These are phyloP conservation scores for Sergeia podlipaevii DNA, from an alignment of 208 protist genomes.

Conservation along the genomic window DNA sequence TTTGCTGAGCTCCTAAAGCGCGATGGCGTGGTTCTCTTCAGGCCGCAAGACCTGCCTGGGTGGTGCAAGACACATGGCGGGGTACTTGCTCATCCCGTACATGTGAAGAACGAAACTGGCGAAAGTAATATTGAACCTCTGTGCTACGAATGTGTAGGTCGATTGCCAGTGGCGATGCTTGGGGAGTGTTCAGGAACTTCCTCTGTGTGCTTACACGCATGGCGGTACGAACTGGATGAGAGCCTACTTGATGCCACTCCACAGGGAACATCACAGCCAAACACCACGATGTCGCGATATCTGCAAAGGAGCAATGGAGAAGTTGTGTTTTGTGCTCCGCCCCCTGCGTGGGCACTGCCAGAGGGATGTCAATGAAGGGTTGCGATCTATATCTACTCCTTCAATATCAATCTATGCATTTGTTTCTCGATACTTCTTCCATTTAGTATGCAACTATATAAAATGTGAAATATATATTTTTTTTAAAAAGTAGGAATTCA, in stretches of 20 bases:
- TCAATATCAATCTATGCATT: no score
- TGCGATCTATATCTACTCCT: no score
- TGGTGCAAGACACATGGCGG: background rate
- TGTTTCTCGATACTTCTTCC: no score
- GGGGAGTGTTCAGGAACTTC: slow-evolving; percentile 23
- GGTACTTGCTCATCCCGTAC: background rate
- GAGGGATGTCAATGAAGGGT: no score
- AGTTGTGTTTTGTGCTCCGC: slow-evolving; percentile 27
- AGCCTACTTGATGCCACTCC: slow-evolving; percentile 6
- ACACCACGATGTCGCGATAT: slow-evolving; percentile 1
- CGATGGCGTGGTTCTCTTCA: background rate
- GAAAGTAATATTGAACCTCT: slow-evolving; percentile 23
- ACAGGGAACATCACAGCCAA: background rate
- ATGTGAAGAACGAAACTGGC: background rate
- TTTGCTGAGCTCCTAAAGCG: background rate
- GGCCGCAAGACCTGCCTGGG: background rate
- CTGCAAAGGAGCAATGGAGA: background rate
- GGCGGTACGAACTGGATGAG: slow-evolving; percentile 57
- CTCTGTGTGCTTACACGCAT: slow-evolving; percentile 64
- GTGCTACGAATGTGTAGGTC: slow-evolving; percentile 70
- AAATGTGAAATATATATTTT: no score
- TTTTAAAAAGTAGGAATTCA: background rate
- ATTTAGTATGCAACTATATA: no score
- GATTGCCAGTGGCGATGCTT: slow-evolving; percentile 45
- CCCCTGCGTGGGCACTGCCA: slow-evolving; percentile 20